Base-by-base conservation (phyloP, 75 land plant genomes). In the Ceratopteris richardii region DNA sequence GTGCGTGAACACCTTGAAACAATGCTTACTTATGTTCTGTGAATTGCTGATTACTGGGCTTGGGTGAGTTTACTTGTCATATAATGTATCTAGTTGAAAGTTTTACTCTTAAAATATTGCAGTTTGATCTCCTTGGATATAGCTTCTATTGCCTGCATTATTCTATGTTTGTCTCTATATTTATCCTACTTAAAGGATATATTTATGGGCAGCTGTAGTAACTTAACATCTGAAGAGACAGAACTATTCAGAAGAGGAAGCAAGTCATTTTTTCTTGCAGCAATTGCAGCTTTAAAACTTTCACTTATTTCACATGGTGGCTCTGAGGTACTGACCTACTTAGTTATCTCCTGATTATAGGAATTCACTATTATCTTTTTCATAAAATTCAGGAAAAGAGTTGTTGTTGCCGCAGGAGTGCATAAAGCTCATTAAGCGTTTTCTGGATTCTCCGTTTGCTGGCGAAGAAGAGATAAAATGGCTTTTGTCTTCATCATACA, bases 401-500 rank as follows among this genome's bases (percentile, higher is more conserved):
- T n/a, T n/a, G 4, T 46, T 14, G 14, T 46, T 5, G 2, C 16
- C 25, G 54, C 25, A 52, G 54, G 54, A 52, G 23, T 3, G 24
- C 14, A 14, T 26, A 4, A 26, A 19, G 4, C 54, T 52, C 28
- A 23, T 57, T 13, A 57, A n/a, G 1, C 12, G 25, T 24, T 52
- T 28, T 23, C 13, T 52, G 40, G 14, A 13, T 57, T 18, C 26
- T 31, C 10, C 25, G 5, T 57, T 57, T 19, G 14, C 20, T 18
- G 31, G 25, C 10, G n/a, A 37, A 33, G 73, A 70, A 1, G 73
- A 70, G 19, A 29, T 63, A 29, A 54, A 40, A 27, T 70, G 73
- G 73, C 54, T 70, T 13, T 63, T 56, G 67, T 57, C 73, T 17
- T 62, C 73, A 29, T 16, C 61, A 2, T 70, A 64, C 55, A 70